Evolutionary conservation across 495 filamentous ascomycete species (phyloP).

Genomic region (Aspergillus coremiiformis): DNA sequence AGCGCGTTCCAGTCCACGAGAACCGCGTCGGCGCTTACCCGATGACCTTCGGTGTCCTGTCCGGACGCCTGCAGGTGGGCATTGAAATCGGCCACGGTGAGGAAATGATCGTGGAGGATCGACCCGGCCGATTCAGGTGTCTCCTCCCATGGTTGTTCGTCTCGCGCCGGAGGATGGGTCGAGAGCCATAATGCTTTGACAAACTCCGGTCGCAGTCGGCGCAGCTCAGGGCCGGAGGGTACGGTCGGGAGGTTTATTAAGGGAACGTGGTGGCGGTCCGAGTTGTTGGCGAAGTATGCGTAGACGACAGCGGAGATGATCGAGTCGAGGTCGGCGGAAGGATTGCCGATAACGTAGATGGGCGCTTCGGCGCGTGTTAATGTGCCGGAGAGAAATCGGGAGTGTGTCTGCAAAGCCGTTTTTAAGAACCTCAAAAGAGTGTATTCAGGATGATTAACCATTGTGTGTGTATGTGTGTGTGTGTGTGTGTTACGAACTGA

Average conservation of each 20-base stretch:
- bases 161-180: conserved; percentile 23
- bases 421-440: conserved; percentile 36
- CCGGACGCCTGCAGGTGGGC: conserved; percentile 10
- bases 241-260: conserved; percentile 66
- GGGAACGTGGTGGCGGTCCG: conserved; percentile 61
- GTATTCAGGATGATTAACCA: background rate
- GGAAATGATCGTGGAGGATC: conserved; percentile 34
- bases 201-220: conserved; percentile 71
- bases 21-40: conserved; percentile 35
- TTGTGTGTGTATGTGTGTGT: background rate
- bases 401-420: conserved; percentile 29
- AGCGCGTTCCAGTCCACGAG: conserved; percentile 90
- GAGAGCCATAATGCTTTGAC: conserved; percentile 35
- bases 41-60: background rate
- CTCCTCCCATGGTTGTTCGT: conserved; percentile 22
- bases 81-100: conserved; percentile 38
- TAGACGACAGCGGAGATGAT: conserved; percentile 78
- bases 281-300: conserved; percentile 63
- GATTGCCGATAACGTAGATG: conserved; percentile 43
- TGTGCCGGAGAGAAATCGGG: conserved; percentile 25
- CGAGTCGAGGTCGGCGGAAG: conserved; percentile 76
- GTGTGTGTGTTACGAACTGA: too few relatives aligned
- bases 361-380: conserved; percentile 23
- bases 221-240: conserved; percentile 48
- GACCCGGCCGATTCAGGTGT: conserved; percentile 22